Evolutionary conservation across 2,329 filamentous ascomycete genomes (phyloP).

Genomic region (Penicillium brevicompactum): DNA sequence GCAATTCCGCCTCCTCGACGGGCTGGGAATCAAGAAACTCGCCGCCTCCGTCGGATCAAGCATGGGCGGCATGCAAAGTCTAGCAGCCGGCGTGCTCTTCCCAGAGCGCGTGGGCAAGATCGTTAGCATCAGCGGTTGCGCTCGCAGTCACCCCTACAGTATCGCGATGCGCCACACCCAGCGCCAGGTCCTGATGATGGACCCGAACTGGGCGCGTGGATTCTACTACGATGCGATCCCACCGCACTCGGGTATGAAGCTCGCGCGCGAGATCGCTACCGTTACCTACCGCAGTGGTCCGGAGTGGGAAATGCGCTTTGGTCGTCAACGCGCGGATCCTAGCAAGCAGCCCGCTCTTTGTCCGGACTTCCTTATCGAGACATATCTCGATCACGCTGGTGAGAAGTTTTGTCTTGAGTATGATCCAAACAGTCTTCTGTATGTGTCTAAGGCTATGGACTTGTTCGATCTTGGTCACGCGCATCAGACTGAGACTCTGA

Average conservation of each 20-base stretch:
- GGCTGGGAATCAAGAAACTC: slow-evolving; percentile 72
- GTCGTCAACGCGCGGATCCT: slow-evolving; percentile 80
- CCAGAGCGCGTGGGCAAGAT: slow-evolving; percentile 79
- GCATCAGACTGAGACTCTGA: slow-evolving; percentile 65
- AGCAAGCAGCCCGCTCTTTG: slow-evolving; percentile 89
- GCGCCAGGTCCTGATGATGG: slow-evolving; percentile 98
- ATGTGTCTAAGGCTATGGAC: slow-evolving; percentile 99
- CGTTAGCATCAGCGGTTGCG: slow-evolving; percentile 89
- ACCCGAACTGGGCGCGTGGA: slow-evolving; percentile 92
- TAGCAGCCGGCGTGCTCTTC: slow-evolving; percentile 83
- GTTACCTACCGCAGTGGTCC: slow-evolving; percentile 96
- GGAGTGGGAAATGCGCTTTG: slow-evolving; percentile 96
- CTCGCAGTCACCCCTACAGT: slow-evolving; percentile 92
- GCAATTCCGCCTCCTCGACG: slow-evolving; percentile 85
- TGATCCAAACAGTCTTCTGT: slow-evolving; percentile 91
- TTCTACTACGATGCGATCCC: slow-evolving; percentile 90
- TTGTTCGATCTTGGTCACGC: slow-evolving; percentile 84
- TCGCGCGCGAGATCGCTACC: slow-evolving; percentile 94
- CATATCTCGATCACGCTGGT: slow-evolving; percentile 94
- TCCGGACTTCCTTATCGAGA: slow-evolving; percentile 96
- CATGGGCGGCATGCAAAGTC: slow-evolving; percentile 98
- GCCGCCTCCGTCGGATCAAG: slow-evolving; percentile 93
- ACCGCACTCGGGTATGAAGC: slow-evolving; percentile 95
- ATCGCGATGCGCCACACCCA: slow-evolving; percentile 99
- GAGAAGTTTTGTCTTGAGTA: slow-evolving; percentile 98